Conservation (phyloP, 2,329 filamentous ascomycete species). For the Ophiostoma sp. region DNA sequence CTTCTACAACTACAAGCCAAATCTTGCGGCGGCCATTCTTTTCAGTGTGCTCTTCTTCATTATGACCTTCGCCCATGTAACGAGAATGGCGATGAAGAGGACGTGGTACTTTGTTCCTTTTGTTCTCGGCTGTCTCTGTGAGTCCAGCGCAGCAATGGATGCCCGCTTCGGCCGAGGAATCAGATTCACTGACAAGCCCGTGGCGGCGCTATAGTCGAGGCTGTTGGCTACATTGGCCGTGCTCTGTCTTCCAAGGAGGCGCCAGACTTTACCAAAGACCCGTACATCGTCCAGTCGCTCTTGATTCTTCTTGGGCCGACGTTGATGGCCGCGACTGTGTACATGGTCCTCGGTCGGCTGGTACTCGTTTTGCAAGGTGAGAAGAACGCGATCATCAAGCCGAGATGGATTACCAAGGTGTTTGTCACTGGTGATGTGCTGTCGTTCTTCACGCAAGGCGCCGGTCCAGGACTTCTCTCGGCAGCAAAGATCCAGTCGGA, state of each 20-base stretch:
- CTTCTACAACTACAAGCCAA: slow-evolving; percentile 25
- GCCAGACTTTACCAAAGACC: slow-evolving; percentile 36
- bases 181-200: not conserved
- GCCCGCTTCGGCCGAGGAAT: not conserved
- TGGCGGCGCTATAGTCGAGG: slow-evolving; percentile 19
- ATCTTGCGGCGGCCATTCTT: slow-evolving; percentile 21
- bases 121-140: slow-evolving; percentile 28
- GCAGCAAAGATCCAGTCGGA: slow-evolving; percentile 29
- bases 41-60: slow-evolving; percentile 24
- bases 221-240: slow-evolving; percentile 25
- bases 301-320: slow-evolving; percentile 50
- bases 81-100: slow-evolving; percentile 18
- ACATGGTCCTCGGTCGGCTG: slow-evolving; percentile 51
- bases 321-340: slow-evolving; percentile 52
- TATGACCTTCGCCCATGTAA: slow-evolving; percentile 6
- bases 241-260: slow-evolving; percentile 30
- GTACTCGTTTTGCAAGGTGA: slow-evolving; percentile 42
- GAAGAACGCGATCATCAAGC: not conserved
- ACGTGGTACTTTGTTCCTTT: slow-evolving; percentile 30
- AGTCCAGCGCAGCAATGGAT: not conserved
- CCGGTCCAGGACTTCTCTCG: slow-evolving; percentile 41
- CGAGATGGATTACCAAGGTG: not conserved
- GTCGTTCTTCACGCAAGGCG: slow-evolving; percentile 27
- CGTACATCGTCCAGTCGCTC: slow-evolving; percentile 46
- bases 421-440: not conserved